Conservation (phyloP, 1,284 basidiomycete genomes). For the Naganishia albida region DNA sequence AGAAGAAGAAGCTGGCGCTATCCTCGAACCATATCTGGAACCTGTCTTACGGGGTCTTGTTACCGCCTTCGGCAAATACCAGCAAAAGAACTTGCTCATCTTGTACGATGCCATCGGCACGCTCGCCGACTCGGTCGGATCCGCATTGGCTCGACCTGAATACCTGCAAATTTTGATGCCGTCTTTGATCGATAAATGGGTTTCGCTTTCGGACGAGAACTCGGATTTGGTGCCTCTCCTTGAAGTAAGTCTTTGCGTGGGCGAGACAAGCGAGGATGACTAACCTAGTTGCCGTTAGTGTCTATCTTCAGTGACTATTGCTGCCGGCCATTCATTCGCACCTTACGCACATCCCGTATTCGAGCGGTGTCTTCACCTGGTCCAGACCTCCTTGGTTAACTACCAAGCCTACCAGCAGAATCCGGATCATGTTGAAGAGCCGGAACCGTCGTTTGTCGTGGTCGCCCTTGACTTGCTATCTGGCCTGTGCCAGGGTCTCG, state of each 20-base stretch:
- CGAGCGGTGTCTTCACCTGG: conserved; percentile 84
- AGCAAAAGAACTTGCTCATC: conserved; percentile 99
- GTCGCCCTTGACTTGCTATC: conserved; percentile 94
- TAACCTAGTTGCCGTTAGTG: conserved; percentile 62
- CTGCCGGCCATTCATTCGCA: conserved; percentile 86
- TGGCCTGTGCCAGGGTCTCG: conserved; percentile 91
- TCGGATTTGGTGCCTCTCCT: conserved; percentile 91
- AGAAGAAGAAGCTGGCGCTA: conserved; percentile 92
- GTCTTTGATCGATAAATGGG: conserved; percentile 86
- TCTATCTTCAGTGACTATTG: conserved; percentile 94
- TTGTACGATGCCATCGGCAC: conserved; percentile 98
- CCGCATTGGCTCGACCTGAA: conserved; percentile 77
- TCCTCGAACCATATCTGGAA: conserved; percentile 89
- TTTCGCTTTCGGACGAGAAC: conserved; percentile 83
- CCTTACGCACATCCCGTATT: conserved; percentile 90
- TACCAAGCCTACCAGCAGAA: conserved; percentile 67
- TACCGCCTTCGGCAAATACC: conserved; percentile 95
- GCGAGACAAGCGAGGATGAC: too few species aligned
- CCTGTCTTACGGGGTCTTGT: conserved; percentile 94
- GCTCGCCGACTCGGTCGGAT: conserved; percentile 91
- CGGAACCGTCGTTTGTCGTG: conserved; percentile 93
- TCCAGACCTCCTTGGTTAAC: conserved; percentile 75
- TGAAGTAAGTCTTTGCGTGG: conserved; percentile 63
- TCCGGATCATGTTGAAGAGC: conserved; percentile 78
- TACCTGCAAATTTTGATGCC: conserved; percentile 97